These are phyloP conservation scores for Lenzites betulinus DNA, from an alignment of 768 basidiomycete genomes.

Conservation along the genomic window DNA sequence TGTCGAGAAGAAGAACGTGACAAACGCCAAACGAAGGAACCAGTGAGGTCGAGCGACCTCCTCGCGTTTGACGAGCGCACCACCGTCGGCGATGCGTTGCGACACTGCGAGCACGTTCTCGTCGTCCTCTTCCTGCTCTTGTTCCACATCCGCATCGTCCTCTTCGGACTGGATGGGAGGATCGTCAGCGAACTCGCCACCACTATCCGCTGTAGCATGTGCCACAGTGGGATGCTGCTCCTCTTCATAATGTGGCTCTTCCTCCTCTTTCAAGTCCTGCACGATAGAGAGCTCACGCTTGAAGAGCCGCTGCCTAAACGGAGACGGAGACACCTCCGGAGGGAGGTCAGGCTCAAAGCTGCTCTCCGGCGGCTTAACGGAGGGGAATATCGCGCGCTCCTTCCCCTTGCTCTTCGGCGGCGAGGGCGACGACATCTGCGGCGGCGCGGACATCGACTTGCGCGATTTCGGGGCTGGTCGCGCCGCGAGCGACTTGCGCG, in stretches of 20 bases:
- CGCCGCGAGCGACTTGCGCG: conserved; percentile 43
- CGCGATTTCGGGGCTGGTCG: conserved; percentile 50
- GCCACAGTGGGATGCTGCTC: conserved; percentile 5
- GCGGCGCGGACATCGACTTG: conserved; percentile 66
- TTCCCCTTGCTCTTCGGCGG: conserved; percentile 21
- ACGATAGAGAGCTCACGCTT: conserved; percentile 18
- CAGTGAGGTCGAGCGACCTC: conserved; percentile 15
- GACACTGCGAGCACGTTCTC: conserved; percentile 39
- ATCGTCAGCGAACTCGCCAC: neutral
- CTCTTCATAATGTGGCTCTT: neutral
- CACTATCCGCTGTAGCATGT: neutral
- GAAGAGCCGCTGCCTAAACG: neutral
- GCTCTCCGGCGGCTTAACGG: conserved; percentile 50
- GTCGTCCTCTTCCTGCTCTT: conserved; percentile 19
- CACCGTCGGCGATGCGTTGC: conserved; percentile 41
- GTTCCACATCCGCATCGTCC: conserved; percentile 20
- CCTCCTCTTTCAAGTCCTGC: conserved; percentile 17
- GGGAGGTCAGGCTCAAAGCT: conserved; percentile 59
- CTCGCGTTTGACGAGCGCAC: conserved; percentile 25
- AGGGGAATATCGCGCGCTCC: conserved; percentile 11
- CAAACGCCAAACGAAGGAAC: conserved; percentile 47
- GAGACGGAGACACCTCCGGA: conserved; percentile 27
- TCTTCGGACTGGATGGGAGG: conserved; percentile 13
- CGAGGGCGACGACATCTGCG: conserved; percentile 28
- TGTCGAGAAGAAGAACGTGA: conserved; percentile 31